Evolutionary conservation across 2,329 filamentous ascomycete species (phyloP).

Genomic region (Colletotrichum shisoi): DNA sequence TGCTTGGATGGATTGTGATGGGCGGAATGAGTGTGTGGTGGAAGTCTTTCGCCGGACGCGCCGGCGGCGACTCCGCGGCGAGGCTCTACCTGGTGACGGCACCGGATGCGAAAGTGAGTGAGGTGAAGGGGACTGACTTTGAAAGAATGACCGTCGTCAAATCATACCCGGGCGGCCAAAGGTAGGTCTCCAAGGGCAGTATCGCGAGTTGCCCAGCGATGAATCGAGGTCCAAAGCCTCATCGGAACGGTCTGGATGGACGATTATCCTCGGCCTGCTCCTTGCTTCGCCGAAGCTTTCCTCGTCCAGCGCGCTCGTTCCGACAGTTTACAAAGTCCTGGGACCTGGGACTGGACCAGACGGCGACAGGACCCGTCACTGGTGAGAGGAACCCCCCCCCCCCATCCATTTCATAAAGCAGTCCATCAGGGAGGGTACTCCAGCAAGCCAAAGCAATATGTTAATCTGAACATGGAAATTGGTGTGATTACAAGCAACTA

Average conservation of each 20-base stretch:
- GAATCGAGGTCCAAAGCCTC: background rate
- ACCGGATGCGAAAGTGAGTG: no score
- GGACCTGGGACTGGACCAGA: no score
- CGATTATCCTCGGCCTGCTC: background rate
- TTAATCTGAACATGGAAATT: background rate
- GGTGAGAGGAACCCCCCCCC: no score
- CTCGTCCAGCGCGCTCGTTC: background rate
- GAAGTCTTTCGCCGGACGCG: background rate
- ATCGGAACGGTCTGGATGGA: background rate
- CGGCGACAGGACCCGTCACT: no score
- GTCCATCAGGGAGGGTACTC: no score
- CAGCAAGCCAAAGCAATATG: background rate
- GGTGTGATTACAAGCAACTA: constrained; percentile 35
- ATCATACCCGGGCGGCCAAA: no score
- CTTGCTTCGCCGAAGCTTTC: background rate
- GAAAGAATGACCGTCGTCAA: background rate
- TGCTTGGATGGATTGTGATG: background rate
- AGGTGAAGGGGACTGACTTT: background rate
- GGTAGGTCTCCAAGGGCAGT: background rate
- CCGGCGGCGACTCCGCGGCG: background rate
- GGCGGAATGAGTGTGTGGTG: background rate
- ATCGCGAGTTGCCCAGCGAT: background rate
- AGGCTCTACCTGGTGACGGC: no score
- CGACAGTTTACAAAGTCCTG: background rate
- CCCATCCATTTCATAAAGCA: no score